A percentile compares a stretch with the other conserved stretches of the same genome.
Conservation (phyloP, 1,284 basidiomycete genomes). For the Melampsora americana region DNA sequence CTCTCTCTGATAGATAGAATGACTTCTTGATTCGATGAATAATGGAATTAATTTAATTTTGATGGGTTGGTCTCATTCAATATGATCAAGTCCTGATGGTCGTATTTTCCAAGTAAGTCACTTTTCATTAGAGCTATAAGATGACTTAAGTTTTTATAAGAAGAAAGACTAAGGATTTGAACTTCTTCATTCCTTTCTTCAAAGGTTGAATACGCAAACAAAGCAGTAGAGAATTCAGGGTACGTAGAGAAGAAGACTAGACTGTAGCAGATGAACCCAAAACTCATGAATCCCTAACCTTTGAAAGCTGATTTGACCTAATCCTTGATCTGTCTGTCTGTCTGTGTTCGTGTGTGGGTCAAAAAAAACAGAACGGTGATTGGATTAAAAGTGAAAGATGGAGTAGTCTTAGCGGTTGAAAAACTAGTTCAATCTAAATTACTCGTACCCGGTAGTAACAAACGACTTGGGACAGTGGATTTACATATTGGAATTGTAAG, state of each 20-base stretch:
- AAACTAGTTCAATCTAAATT: conserved; percentile 97
- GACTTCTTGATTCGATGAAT: not conserved
- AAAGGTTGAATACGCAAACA: conserved; percentile 95
- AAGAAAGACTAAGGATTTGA: not conserved
- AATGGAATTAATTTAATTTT: not conserved
- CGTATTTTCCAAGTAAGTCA: conserved; percentile 84
- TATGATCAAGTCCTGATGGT: conserved; percentile 83
- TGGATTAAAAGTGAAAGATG: conserved; percentile 87
- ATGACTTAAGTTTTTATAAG: not conserved
- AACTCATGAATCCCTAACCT: no score
- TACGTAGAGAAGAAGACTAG: conserved; percentile 3
- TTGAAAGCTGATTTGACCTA: conserved; percentile 7
- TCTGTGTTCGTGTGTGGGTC: no score
- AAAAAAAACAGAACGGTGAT: conserved; percentile 69
- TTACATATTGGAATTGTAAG: conserved; percentile 83
- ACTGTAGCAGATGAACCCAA: not conserved
- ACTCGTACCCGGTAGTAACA: conserved; percentile 86
- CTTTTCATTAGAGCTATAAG: not conserved
- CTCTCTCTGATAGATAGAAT: no score
- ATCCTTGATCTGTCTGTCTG: conserved; percentile 10
- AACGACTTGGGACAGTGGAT: conserved; percentile 88
- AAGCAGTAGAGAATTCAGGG: conserved; percentile 98
- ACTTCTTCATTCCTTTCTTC: not conserved
- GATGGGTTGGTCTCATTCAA: not conserved
- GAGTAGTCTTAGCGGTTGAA: conserved; percentile 90